These are phyloP conservation scores for Vitellaria paradoxa DNA, from an alignment of 179 eudicot species.

Conservation along the genomic window DNA sequence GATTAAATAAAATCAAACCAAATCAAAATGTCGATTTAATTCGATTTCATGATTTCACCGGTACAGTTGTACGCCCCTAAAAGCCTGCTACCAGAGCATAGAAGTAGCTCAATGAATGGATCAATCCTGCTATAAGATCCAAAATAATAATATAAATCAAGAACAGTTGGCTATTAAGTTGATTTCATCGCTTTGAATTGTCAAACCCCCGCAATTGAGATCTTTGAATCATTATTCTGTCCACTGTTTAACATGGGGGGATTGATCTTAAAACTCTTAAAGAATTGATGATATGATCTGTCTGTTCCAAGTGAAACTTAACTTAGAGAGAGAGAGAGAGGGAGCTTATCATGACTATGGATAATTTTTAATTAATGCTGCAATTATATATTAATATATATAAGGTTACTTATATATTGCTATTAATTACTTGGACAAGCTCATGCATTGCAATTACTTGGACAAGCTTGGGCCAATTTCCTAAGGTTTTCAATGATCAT, in stretches of 20 bases:
- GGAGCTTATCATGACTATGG: neutral
- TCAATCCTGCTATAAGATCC: neutral
- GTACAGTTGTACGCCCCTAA: no score
- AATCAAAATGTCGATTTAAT: no score
- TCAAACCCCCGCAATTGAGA: neutral
- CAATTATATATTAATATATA: neutral
- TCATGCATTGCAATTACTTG: slow-evolving; percentile 41
- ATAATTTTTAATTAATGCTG: slow-evolving; percentile 8
- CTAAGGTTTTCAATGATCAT: slow-evolving; percentile 92
- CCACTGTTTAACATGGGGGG: neutral
- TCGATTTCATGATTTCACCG: no score
- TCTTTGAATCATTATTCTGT: neutral
- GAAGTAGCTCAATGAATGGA: neutral
- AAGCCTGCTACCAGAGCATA: neutral
- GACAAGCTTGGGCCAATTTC: slow-evolving; percentile 61
- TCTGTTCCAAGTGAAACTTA: neutral
- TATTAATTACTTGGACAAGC: neutral
- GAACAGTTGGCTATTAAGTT: no score
- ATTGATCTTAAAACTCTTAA: neutral
- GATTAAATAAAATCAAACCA: no score
- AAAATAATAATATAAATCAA: neutral
- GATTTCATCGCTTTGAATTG: neutral
- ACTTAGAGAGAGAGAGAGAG: neutral
- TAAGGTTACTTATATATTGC: neutral
- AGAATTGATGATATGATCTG: neutral